Evolutionary conservation across 805 yeast genomes (phyloP).

Genomic region (Candida ponderosae): DNA sequence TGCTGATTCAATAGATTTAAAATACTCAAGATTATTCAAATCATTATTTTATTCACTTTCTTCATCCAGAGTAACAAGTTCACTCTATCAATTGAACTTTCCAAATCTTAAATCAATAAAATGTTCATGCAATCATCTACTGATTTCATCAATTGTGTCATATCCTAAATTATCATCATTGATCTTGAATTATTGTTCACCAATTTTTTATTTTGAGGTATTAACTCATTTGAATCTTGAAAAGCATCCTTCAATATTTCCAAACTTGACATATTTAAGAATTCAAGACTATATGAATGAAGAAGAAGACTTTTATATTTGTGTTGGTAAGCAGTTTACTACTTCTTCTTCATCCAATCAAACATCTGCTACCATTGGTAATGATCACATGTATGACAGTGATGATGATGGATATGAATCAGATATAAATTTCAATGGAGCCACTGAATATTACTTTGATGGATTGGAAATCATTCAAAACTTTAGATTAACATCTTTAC

Average conservation of each 20-base stretch:
- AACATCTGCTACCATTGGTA: conserved; percentile 9
- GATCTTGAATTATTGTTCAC: conserved; percentile 17
- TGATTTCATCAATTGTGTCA: conserved; percentile 6
- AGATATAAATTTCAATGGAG: conserved; percentile 26
- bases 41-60: conserved; percentile 8
- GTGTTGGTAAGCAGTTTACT: conserved; percentile 10
- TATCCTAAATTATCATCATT: conserved; percentile 8
- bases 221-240: conserved; percentile 10
- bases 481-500: conserved; percentile 5
- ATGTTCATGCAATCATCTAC: conserved; percentile 15
- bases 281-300: conserved; percentile 19
- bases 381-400: conserved; percentile 17
- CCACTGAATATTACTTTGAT: conserved; percentile 26
- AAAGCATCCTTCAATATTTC: conserved; percentile 7
- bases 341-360: conserved; percentile 1
- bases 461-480: conserved; percentile 20
- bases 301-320: conserved; percentile 16
- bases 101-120: conserved; percentile 9
- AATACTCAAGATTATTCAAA: conserved; percentile 16
- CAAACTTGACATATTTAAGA: conserved; percentile 9
- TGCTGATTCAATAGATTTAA: conserved; percentile 9
- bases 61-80: too few species aligned
- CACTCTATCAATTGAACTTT: not conserved
- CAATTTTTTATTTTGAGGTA: conserved; percentile 15
- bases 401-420: conserved; percentile 25